Percentiles rank a stretch among this genome's conserved stretches.
Evolutionary conservation across 2,329 filamentous ascomycete genomes (phyloP).

Genomic region (Penicillium concentricum): DNA sequence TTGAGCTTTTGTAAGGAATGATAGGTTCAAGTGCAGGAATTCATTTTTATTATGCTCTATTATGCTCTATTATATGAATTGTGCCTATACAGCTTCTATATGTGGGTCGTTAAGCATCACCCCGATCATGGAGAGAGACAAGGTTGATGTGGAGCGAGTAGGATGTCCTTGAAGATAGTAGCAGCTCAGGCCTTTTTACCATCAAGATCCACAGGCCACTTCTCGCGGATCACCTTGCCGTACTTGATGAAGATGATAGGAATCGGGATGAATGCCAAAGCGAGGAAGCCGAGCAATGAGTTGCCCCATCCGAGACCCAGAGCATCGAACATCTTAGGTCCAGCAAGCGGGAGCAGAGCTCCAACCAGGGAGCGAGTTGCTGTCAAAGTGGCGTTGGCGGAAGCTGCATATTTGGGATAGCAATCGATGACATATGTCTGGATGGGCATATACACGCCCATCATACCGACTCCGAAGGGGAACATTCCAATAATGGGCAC

Average conservation of each 20-base stretch:
- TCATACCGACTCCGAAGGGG: slow-evolving; percentile 55
- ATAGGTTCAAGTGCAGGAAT: background rate
- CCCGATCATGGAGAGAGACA: background rate
- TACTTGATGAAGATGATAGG: slow-evolving; percentile 12
- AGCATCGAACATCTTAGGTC: slow-evolving; percentile 13
- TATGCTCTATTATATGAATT: background rate
- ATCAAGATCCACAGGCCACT: slow-evolving; percentile 13
- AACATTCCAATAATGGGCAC: slow-evolving; percentile 58
- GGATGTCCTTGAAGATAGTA: background rate
- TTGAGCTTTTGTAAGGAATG: slow-evolving; percentile 4
- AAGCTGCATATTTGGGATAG: slow-evolving; percentile 47
- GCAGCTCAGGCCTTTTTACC: background rate
- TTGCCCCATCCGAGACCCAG: slow-evolving; percentile 23
- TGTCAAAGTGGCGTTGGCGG: slow-evolving; percentile 54
- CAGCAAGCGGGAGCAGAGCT: slow-evolving; percentile 20
- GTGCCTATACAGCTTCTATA: background rate
- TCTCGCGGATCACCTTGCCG: slow-evolving; percentile 14
- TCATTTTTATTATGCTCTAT: background rate
- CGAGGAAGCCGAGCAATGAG: slow-evolving; percentile 20
- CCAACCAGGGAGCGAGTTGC: slow-evolving; percentile 51
- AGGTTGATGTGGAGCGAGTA: background rate
- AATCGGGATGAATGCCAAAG: slow-evolving; percentile 18
- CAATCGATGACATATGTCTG: slow-evolving; percentile 64
- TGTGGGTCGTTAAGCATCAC: background rate
- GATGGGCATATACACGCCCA: slow-evolving; percentile 51